Percentiles rank a stretch among this genome's conserved stretches.
Evolutionary conservation across 768 basidiomycete genomes (phyloP).

Genomic region (Cantharellus anzutake): DNA sequence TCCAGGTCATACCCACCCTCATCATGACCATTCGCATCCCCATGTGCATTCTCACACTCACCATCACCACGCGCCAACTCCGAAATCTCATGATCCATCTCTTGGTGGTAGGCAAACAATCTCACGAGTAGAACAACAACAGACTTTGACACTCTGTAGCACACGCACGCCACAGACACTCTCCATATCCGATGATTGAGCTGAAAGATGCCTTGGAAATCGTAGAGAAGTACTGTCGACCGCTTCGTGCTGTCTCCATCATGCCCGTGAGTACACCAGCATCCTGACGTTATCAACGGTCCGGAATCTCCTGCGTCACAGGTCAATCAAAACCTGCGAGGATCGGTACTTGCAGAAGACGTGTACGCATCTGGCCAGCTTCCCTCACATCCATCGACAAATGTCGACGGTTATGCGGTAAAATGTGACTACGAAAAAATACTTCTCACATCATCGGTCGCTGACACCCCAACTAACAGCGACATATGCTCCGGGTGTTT

Average conservation of each 20-base stretch:
- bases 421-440: constrained; percentile 27
- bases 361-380: constrained; percentile 45
- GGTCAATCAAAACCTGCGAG: constrained; percentile 42
- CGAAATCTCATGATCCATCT: constrained; percentile 48
- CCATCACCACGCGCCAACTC: constrained; percentile 27
- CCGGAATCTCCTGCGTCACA: constrained; percentile 12
- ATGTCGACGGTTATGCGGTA: constrained; percentile 78
- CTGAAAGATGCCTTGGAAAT: constrained; percentile 43
- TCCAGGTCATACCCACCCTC: constrained; percentile 9
- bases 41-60: constrained; percentile 17
- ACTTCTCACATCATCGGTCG: background rate
- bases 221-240: constrained; percentile 31
- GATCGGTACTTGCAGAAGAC: constrained; percentile 57
- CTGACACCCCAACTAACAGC: constrained; percentile 23
- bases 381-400: constrained; percentile 50
- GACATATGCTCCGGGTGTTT: constrained; percentile 40
- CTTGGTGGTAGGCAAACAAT: constrained; percentile 31
- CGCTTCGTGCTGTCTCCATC: constrained; percentile 14
- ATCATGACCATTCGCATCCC: constrained; percentile 22
- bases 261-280: too few relatives aligned
- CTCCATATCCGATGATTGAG: constrained; percentile 55
- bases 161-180: constrained; percentile 50
- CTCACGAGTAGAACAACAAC: too few relatives aligned
- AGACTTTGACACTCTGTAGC: constrained; percentile 22
- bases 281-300: too few relatives aligned